Evolutionary conservation across 129 eudicot genomes (phyloP).

Genomic region (Arctium lappa): DNA sequence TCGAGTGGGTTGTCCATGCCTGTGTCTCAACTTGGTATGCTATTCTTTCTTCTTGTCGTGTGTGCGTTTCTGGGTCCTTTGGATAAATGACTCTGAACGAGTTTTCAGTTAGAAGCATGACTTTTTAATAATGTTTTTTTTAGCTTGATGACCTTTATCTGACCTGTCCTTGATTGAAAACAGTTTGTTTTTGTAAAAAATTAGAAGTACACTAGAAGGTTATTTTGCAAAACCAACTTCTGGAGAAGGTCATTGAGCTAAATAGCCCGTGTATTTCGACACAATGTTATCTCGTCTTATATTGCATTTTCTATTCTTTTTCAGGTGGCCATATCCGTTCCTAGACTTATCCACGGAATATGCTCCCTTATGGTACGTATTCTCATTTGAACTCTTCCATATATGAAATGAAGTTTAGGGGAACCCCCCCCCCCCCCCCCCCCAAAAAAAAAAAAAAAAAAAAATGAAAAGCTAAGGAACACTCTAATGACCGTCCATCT

Average conservation of each 20-base stretch:
- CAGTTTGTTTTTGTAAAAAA: not conserved
- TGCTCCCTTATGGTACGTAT: constrained; percentile 76
- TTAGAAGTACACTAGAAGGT: not conserved
- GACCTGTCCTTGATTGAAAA: not conserved
- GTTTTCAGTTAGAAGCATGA: not conserved
- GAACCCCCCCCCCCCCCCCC: too few relatives aligned
- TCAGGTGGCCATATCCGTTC: constrained; percentile 95
- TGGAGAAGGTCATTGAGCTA: not conserved
- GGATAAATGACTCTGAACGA: not conserved
- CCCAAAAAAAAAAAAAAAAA: too few relatives aligned
- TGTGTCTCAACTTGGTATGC: constrained; percentile 50
- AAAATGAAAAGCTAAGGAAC: too few relatives aligned
- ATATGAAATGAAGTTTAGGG: too few relatives aligned
- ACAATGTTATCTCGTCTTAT: not conserved
- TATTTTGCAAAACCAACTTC: not conserved
- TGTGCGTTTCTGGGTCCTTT: not conserved
- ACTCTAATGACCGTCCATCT: too few relatives aligned
- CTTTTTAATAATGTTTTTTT: not conserved
- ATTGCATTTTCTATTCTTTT: constrained; percentile 12
- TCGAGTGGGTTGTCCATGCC: constrained; percentile 78
- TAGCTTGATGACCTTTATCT: not conserved
- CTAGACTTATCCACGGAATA: constrained; percentile 60
- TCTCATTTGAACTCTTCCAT: not conserved
- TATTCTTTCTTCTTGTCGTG: not conserved
- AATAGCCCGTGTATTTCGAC: not conserved